These are phyloP conservation scores for Golubevia pallescens DNA, from an alignment of 1,284 basidiomycete species.

Conservation along the genomic window DNA sequence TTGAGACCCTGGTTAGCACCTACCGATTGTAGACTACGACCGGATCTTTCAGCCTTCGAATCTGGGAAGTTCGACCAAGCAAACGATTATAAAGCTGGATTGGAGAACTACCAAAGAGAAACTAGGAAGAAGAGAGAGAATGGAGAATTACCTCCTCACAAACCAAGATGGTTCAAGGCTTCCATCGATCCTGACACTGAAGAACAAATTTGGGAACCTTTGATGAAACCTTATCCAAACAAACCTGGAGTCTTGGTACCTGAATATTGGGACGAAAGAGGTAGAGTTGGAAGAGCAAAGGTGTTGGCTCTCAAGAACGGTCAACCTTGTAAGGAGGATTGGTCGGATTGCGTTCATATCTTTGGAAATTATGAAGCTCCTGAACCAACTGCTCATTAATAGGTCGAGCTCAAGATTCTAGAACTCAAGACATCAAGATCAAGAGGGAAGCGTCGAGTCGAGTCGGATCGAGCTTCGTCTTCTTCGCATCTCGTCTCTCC, in stretches of 20 bases:
- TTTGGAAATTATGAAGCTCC: no score
- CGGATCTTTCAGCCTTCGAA: constrained; percentile 95
- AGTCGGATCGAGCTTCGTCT: no score
- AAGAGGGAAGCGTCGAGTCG: no score
- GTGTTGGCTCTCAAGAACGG: no score
- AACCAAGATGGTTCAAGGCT: constrained; percentile 70
- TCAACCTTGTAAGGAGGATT: no score
- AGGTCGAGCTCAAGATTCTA: no score
- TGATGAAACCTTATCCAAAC: constrained; percentile 24
- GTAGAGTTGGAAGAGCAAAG: constrained; percentile 70
- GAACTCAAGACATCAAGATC: no score
- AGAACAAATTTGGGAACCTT: constrained; percentile 48
- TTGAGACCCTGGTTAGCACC: constrained; percentile 79
- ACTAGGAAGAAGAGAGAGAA: constrained; percentile 79
- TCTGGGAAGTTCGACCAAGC: constrained; percentile 86
- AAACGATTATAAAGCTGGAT: constrained; percentile 81
- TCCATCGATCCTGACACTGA: constrained; percentile 45
- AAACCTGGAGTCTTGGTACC: constrained; percentile 50
- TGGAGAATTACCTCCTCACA: constrained; percentile 76
- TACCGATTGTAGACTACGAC: constrained; percentile 90
- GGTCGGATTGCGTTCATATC: no score
- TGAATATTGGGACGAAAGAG: constrained; percentile 84
- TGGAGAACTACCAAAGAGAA: constrained; percentile 86
- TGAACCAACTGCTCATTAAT: no score
- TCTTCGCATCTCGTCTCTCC: no score